phyloP scores from a whole-genome alignment of 768 basidiomycete genomes.

The Pluteus cervinus region DNA sequence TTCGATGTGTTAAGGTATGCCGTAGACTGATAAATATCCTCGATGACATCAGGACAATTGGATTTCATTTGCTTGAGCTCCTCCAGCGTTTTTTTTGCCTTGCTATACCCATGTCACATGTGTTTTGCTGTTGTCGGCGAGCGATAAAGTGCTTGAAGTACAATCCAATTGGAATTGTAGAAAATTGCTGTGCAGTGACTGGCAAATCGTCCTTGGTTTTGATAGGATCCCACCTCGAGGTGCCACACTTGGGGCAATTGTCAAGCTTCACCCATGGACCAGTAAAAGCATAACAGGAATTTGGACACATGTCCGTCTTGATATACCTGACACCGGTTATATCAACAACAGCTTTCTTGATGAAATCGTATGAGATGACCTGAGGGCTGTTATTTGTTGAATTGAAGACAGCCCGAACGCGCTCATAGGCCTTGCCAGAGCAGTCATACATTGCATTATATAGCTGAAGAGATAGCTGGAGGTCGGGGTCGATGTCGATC shows the following conservation, averaged over 20 bases:
- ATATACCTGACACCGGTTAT: neutral
- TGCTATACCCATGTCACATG: conserved; percentile 20
- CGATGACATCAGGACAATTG: neutral
- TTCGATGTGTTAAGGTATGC: conserved; percentile 20
- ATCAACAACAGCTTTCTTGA: neutral
- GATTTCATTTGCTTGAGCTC: conserved; percentile 6
- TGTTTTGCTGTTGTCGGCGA: conserved; percentile 15
- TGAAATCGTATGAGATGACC: neutral
- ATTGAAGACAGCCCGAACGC: neutral
- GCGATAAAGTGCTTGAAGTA: conserved; percentile 30
- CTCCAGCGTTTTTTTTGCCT: conserved; percentile 15
- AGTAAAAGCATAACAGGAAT: neutral
- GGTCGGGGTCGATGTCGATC: neutral
- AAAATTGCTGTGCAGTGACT: conserved; percentile 20
- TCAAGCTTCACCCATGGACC: conserved; percentile 1
- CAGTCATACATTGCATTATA: neutral
- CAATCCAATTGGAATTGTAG: conserved; percentile 35
- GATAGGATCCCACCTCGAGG: neutral
- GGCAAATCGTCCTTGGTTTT: neutral
- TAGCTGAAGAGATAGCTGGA: conserved; percentile 1
- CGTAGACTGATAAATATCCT: conserved; percentile 23
- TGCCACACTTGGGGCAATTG: conserved; percentile 1
- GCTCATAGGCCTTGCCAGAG: neutral
- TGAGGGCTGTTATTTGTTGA: neutral
- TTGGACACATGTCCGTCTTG: conserved; percentile 1